These are phyloP conservation scores for Plantago ovata DNA, from an alignment of 257 asterid species.

Conservation along the genomic window DNA sequence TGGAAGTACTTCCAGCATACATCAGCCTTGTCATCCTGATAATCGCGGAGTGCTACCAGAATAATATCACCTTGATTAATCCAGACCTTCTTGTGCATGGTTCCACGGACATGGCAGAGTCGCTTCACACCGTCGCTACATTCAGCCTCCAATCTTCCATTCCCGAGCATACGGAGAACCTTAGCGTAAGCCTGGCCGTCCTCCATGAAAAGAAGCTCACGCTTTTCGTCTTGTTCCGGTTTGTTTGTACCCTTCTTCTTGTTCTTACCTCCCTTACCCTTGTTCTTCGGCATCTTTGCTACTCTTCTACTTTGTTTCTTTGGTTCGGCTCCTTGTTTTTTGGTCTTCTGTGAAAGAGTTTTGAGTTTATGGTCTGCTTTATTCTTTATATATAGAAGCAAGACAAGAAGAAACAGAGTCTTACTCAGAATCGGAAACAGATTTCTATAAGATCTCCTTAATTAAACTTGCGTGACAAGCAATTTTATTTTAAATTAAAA, in stretches of 20 bases:
- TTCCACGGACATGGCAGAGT: slow-evolving; percentile 88
- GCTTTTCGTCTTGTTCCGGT: slow-evolving; percentile 78
- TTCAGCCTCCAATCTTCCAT: slow-evolving; percentile 87
- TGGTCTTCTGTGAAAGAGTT: too few species aligned
- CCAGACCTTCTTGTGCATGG: slow-evolving; percentile 98
- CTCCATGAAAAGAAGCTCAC: slow-evolving; percentile 92
- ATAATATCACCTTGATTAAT: slow-evolving; percentile 93
- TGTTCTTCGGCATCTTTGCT: slow-evolving; percentile 82
- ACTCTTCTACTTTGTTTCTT: too few species aligned
- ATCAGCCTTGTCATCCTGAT: slow-evolving; percentile 99
- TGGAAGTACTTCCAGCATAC: slow-evolving; percentile 88
- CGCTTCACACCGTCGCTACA: slow-evolving; percentile 88
- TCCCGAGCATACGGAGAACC: slow-evolving; percentile 88
- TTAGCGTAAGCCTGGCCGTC: slow-evolving; percentile 97
- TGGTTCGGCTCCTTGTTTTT: too few species aligned
- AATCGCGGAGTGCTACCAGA: slow-evolving; percentile 95
- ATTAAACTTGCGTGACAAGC: too few species aligned
- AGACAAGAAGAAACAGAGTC: too few species aligned
- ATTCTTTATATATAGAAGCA: too few species aligned
- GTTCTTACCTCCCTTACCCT: slow-evolving; percentile 99
- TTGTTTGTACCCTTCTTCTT: slow-evolving; percentile 97
- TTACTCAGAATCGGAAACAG: too few species aligned
- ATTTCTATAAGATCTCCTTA: too few species aligned
- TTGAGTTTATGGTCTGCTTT: too few species aligned
- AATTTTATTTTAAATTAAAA: too few species aligned